Base-by-base conservation (phyloP, 352 stramenopile genomes). In the Phytophthora rubi region DNA sequence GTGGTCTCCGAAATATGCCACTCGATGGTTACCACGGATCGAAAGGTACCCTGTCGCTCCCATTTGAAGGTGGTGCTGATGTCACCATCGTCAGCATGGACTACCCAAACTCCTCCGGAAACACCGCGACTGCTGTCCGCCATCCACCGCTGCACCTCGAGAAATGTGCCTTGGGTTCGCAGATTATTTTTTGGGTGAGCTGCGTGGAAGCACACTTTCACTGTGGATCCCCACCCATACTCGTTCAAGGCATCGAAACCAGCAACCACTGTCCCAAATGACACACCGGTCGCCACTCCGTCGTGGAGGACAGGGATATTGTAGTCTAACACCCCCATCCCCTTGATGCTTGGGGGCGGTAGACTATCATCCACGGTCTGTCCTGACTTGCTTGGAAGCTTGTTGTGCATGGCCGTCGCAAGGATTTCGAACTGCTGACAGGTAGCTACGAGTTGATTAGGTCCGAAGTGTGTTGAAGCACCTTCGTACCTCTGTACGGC, bases 381-480 rank as follows among this genome's bases (percentile, higher is more conserved):
- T 15, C 32, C 42, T 33, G 52, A 42, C 12, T 62, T 60, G n/a
- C 13, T 52, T 26, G 23, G 21, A 8, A 32, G n/a, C 15, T 73
- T 80, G 32, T 55, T 64, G 18, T 77, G 71, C 28, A 88, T 55
- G 1, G 42, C 61, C 12, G 72, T 57, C 2, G 82, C 75, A 10
- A 97, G 76, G 6, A 82, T 75, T 28, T 93, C 83, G 65, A 97
- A 93, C 63, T 95, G 82, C 62, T 97, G 86, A 32, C 86, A 82
- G 8, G 87, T 92, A 12, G 87, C 90, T 28, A 76, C 75, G 15
- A 97, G 76, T 62, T 97, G 89, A 52, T 96, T 96, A 0, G 89
- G 89, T 6, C 90, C 90, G 47, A 96, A 97, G 65, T 96, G 88
- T 30, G 89, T 97, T 18, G 88, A 97, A 12, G 90, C 89, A n/a